Percentiles rank a stretch among this genome's conserved stretches.
Conservation (phyloP, 2,329 filamentous ascomycete species). For the Furcasterigmium furcatum region DNA sequence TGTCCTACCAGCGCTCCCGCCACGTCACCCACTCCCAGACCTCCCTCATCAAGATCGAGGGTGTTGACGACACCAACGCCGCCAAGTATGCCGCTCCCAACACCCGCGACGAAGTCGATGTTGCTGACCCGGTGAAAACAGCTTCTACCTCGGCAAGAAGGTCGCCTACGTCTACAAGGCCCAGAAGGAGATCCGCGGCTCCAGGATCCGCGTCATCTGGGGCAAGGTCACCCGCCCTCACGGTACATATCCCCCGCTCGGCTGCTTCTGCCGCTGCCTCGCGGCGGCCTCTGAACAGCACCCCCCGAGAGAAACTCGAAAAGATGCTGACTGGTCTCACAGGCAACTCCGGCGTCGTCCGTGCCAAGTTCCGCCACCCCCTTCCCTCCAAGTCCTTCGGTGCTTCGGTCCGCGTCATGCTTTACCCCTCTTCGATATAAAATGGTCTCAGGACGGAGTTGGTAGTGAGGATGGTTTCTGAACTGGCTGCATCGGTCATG, state of each 20-base stretch:
- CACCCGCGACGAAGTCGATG: neutral
- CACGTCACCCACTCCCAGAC: slow-evolving; percentile 87
- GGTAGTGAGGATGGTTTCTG: slow-evolving; percentile 60
- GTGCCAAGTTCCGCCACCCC: slow-evolving; percentile 95
- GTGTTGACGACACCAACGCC: slow-evolving; percentile 85
- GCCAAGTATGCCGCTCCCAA: slow-evolving; percentile 66
- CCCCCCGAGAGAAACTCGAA: too few species aligned
- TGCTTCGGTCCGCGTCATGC: slow-evolving; percentile 93
- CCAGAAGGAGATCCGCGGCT: slow-evolving; percentile 90
- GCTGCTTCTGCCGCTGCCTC: neutral
- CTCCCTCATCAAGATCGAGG: slow-evolving; percentile 97
- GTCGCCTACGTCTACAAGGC: slow-evolving; percentile 98
- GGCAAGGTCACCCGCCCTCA: slow-evolving; percentile 96
- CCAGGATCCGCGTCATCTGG: slow-evolving; percentile 99
- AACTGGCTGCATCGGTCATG: slow-evolving; percentile 57
- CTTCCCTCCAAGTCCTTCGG: slow-evolving; percentile 96
- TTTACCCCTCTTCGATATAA: slow-evolving; percentile 98
- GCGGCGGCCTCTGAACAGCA: neutral
- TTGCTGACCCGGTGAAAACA: slow-evolving; percentile 25
- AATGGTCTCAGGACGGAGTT: slow-evolving; percentile 53
- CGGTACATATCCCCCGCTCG: slow-evolving; percentile 54
- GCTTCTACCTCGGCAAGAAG: slow-evolving; percentile 98
- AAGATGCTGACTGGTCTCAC: slow-evolving; percentile 3
- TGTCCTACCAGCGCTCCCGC: slow-evolving; percentile 96
- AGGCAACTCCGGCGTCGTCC: slow-evolving; percentile 98